Percentiles rank a stretch among this genome's conserved stretches.
Conservation (phyloP, 176 grass and related monocot genomes). For the Triticum turgidum region DNA sequence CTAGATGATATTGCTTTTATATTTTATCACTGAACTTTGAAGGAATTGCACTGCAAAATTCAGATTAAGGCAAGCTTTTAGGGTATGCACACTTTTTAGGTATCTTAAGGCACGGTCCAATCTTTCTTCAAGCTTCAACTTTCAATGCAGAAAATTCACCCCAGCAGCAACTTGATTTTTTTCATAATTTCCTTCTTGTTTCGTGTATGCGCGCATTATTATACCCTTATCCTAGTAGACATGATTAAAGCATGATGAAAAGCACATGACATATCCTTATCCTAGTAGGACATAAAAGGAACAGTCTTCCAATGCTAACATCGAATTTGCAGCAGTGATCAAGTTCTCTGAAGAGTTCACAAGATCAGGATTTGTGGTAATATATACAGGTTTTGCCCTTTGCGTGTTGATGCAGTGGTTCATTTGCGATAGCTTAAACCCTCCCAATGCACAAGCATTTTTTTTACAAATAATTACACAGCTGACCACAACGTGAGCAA, state of each 20-base stretch:
- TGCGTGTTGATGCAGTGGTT: too few relatives aligned
- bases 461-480: not conserved
- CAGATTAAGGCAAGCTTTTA: not conserved
- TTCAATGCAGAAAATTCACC: not conserved
- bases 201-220: not conserved
- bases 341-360: not conserved
- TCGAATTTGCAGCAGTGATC: not conserved
- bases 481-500: not conserved
- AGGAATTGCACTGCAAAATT: not conserved
- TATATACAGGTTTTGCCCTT: not conserved
- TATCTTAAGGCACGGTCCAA: not conserved
- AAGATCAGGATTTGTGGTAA: not conserved
- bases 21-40: not conserved
- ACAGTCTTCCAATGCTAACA: not conserved
- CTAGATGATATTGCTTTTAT: not conserved
- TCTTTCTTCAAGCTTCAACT: not conserved
- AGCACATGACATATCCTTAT: not conserved
- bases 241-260: slow-evolving; percentile 13
- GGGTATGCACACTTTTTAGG: not conserved
- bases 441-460: not conserved
- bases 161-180: not conserved
- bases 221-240: not conserved
- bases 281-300: not conserved
- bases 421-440: not conserved
- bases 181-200: not conserved